Base-by-base conservation (phyloP, 163 green algal genomes). In the Scenedesmus sp. region DNA sequence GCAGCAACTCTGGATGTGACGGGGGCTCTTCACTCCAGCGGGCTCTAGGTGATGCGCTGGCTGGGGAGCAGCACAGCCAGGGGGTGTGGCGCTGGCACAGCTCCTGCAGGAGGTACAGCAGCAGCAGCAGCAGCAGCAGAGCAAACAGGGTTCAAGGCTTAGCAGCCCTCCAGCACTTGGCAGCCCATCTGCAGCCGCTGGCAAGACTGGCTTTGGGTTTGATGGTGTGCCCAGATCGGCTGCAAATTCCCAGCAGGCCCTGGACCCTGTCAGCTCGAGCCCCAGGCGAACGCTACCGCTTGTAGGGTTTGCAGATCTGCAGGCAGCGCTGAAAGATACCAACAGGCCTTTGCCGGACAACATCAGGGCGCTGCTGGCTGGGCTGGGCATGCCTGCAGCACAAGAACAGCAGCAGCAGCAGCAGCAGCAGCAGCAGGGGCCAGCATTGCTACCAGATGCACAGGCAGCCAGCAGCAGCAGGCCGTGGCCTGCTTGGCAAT, bases 311-410 rank as follows among this genome's bases (percentile, higher is more conserved):
- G 33, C 24, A 49, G 61, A 89, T 2, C 42, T 89, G 42, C 68
- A 76, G 68, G 68, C 85, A 51, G 85, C 85, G 35, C 51, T 89
- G 43, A 22, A 35, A n/a, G 30, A 73, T 30, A 24, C 35, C 68
- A 89, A 2, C n/a, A 81, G 73, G 59, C 65, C 40, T 10, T 33
- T 89, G 44, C 85, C 85, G 26, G 68, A 73, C 7, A 65, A 24
- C 33, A 35, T 89, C 26, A 68, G n/a, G 65, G 26, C 61, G 15
- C 68, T 89, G 68, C 68, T 83, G 20, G 65, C 68, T 40, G 35
- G 40, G 9, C 85, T 89, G 3, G 85, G 85, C 3, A 33, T 89
- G 85, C 65, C 42, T 37, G 85, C 18, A 3, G 59, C 13, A 44
- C 53, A 76, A 22, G 59, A 80, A 46, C 40, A 76, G 46, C 84